phyloP scores from a whole-genome alignment of 1,284 basidiomycete species.

The Naganishia liquefaciens region DNA sequence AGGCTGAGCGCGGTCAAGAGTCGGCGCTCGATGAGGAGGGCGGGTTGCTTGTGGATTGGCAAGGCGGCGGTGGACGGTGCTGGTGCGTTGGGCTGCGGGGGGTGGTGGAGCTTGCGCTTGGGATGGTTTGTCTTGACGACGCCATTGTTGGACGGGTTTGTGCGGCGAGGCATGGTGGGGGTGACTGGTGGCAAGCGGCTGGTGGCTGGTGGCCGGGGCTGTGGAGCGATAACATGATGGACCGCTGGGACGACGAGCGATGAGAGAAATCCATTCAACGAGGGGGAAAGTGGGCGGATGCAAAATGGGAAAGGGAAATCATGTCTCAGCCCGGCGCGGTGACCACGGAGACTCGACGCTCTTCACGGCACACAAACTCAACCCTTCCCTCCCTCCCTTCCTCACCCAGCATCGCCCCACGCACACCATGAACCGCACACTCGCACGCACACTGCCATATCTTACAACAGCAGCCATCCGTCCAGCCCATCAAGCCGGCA shows the following conservation, averaged over 20 bases:
- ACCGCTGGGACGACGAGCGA: no score
- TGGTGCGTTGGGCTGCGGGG: slow-evolving; percentile 1
- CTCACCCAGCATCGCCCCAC: neutral
- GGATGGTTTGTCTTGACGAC: neutral
- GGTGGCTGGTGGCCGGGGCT: no score
- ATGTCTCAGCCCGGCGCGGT: slow-evolving; percentile 4
- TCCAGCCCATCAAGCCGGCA: neutral
- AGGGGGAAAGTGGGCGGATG: slow-evolving; percentile 1
- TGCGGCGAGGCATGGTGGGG: slow-evolving; percentile 21
- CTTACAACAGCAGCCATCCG: neutral
- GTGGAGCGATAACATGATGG: no score
- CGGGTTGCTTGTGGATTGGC: slow-evolving; percentile 18
- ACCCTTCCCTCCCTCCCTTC: neutral
- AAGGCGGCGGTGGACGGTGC: neutral
- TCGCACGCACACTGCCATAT: no score
- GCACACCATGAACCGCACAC: no score
- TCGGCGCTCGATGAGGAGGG: slow-evolving; percentile 40
- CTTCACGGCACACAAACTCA: neutral
- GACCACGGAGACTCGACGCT: neutral
- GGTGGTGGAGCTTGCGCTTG: slow-evolving; percentile 13
- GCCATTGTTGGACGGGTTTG: slow-evolving; percentile 16
- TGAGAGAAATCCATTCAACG: neutral
- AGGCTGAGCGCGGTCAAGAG: slow-evolving; percentile 43
- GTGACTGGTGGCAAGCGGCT: no score
- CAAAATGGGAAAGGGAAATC: slow-evolving; percentile 12